Evolutionary conservation across 768 basidiomycete genomes (phyloP).

Genomic region (Boletus bicolor): DNA sequence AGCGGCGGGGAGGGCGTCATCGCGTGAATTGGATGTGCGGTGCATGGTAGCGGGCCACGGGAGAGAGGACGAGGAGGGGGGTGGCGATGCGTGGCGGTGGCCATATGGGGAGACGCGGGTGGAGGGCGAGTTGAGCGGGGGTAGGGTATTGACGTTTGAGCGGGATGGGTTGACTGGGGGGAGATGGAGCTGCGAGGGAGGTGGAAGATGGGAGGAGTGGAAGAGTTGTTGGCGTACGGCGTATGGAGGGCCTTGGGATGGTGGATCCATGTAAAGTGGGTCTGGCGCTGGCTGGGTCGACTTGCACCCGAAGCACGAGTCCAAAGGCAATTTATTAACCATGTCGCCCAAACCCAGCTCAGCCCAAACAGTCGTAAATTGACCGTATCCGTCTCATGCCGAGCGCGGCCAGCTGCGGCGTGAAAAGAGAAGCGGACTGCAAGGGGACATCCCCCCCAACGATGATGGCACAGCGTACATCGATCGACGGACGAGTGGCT

Average conservation of each 20-base stretch:
- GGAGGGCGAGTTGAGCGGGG: conserved; percentile 36
- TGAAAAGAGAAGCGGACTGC: background rate
- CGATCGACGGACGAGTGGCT: conserved; percentile 11
- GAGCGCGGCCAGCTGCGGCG: background rate
- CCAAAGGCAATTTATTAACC: conserved; percentile 24
- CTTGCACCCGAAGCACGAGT: conserved; percentile 17
- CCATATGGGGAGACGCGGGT: conserved; percentile 24
- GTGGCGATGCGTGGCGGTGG: conserved; percentile 29
- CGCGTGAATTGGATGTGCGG: conserved; percentile 40
- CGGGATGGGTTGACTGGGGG: conserved; percentile 35
- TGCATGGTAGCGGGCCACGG: conserved; percentile 29
- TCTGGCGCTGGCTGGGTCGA: conserved; percentile 9
- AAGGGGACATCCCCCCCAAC: too few species aligned
- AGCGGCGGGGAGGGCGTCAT: conserved; percentile 35
- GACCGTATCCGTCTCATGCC: conserved; percentile 5
- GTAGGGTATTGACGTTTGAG: conserved; percentile 39
- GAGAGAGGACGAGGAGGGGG: conserved; percentile 21
- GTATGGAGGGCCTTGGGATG: conserved; percentile 30
- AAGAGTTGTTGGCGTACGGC: conserved; percentile 36
- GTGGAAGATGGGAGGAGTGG: conserved; percentile 42
- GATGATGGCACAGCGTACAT: background rate
- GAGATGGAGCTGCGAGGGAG: conserved; percentile 41
- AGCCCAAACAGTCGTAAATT: conserved; percentile 30
- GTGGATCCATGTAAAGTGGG: too few species aligned
- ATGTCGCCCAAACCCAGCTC: conserved; percentile 14